Evolutionary conservation across 2,329 filamentous ascomycete species (phyloP), one percentile per base, ranked within the genome.

Genomic region (Elsinoe ampelina): DNA sequence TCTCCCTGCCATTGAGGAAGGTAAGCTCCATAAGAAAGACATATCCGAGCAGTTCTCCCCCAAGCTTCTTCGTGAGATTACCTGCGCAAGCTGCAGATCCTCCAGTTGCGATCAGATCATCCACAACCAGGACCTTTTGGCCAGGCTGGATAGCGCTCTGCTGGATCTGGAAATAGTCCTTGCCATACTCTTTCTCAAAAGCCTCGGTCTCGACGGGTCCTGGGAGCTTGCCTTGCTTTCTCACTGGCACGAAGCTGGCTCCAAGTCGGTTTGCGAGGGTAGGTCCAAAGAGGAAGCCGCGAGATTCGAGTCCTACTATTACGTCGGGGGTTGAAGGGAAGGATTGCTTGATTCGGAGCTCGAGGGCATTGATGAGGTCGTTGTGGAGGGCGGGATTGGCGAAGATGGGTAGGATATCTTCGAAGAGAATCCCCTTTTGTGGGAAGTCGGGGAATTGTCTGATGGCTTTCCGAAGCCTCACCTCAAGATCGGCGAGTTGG

Each of bases 91-190:
- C 82, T 57, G 93, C 93, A 62, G 90, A 95, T 65, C 93, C 93
- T 73, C 92, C 92, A 62, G 93, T 98, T 58, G 93, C 93, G 75
- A 98, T 97, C 68, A 98, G 95, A 71, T 98, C 93, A 72, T 98
- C 93, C 32, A 98, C 90, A 63, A 98, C 81, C 61, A 98, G 77
- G 58, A 95, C 92, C 72, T 86, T 91, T 76, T 95, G 89, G 35
- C 91, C 91, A 54, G 82, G 79, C 75, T 87, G 85, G 67, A 98
- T 85, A 43, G 86, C 85, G 72, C 87, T 90, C 63, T 81, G 77
- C 77, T 98, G 93, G 78, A 98, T 95, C 80, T 97, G 89, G 77
- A 98, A 97, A 70, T 85, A 85, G 72, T 98, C 93, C 73, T 84
- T 80, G 61, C 93, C 93, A 69, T 98, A 98, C 74, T 98, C 93